Conservation (phyloP, 2,329 filamentous ascomycete genomes). For the Fusarium papillatum region DNA sequence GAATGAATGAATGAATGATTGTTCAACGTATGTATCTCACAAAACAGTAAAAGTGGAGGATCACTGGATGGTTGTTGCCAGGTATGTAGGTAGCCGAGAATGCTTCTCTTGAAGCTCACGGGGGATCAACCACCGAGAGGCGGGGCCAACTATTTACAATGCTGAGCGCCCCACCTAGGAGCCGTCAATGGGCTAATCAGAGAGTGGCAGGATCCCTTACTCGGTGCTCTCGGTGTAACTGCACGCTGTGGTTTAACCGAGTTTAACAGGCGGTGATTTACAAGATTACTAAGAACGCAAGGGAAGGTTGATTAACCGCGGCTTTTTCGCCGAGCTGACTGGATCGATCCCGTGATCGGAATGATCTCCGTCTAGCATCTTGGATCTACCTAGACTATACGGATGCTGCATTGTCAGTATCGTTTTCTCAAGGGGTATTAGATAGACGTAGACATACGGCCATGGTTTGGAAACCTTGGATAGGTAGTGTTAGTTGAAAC, state of each 20-base stretch:
- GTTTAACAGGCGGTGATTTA: not conserved
- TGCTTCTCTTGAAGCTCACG: not conserved
- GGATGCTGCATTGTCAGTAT: not conserved
- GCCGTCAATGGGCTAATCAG: not conserved
- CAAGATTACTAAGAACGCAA: not conserved
- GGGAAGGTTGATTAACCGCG: not conserved
- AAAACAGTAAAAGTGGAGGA: not conserved
- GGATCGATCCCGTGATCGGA: not conserved
- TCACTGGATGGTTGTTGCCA: not conserved
- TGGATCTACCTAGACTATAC: not conserved
- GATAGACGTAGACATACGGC: not conserved
- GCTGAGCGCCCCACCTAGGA: not conserved
- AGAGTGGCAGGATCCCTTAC: not conserved
- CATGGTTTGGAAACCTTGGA: not conserved
- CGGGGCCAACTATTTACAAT: not conserved
- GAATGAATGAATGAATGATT: not conserved
- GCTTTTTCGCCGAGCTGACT: not conserved
- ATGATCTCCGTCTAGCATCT: not conserved
- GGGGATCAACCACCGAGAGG: not conserved
- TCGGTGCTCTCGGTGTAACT: not conserved
- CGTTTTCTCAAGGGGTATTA: not conserved
- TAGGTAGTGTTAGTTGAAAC: not conserved
- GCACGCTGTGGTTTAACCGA: not conserved
- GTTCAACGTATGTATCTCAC: not conserved
- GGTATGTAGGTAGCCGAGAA: not conserved